These are phyloP conservation scores for Stylosanthes scabra DNA, from an alignment of 331 rosid species.

Conservation along the genomic window DNA sequence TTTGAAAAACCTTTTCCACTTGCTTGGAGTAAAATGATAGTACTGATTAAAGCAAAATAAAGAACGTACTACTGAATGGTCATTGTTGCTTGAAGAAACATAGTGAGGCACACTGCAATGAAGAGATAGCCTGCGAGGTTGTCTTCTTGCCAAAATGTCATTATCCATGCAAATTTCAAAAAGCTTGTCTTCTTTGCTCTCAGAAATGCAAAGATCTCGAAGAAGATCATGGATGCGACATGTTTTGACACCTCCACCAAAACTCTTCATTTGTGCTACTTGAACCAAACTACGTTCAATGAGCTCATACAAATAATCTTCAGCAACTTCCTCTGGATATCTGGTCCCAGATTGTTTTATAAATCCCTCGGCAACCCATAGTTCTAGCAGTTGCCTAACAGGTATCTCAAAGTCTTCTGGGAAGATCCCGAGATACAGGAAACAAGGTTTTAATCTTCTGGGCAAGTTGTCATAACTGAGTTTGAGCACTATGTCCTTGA, in stretches of 20 bases:
- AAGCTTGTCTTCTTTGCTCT: constrained; percentile 30
- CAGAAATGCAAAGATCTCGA: constrained; percentile 29
- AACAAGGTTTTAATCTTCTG: constrained; percentile 9
- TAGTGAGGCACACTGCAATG: not conserved
- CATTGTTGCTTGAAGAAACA: not conserved
- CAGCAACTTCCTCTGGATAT: not conserved
- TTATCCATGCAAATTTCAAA: not conserved
- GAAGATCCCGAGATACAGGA: not conserved
- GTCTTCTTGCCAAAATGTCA: not conserved
- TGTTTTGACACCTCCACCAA: constrained; percentile 34
- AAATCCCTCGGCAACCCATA: constrained; percentile 2
- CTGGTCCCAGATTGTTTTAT: not conserved
- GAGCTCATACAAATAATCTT: constrained; percentile 6
- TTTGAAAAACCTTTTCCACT: not conserved
- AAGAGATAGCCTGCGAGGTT: not conserved
- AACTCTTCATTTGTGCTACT: constrained; percentile 6
- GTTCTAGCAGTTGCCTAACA: not conserved
- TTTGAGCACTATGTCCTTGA: constrained; percentile 27
- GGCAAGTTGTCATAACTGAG: constrained; percentile 33
- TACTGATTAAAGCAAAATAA: not conserved
- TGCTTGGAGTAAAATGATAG: fast-evolving
- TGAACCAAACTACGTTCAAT: constrained; percentile 38
- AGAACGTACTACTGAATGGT: not conserved
- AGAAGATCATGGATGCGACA: constrained; percentile 43
- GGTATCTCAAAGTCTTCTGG: constrained; percentile 18